Evolutionary conservation across 768 basidiomycete species (phyloP), one percentile per base, ranked within the genome.

Genomic region (Postia placenta): DNA sequence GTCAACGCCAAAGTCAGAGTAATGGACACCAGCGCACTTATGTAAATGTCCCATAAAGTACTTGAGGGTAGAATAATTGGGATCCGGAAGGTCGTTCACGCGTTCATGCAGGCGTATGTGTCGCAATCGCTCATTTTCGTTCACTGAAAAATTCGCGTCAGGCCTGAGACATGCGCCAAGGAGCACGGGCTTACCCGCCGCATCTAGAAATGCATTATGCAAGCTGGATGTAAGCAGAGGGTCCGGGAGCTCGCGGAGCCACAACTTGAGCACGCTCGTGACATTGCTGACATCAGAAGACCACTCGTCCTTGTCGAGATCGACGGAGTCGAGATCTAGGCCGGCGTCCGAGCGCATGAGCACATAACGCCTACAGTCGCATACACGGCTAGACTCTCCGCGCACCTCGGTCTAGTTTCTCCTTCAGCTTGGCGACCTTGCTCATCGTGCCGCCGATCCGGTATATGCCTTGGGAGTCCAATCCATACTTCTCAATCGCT

Each of bases 11-110:
- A 14, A 24, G 45, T 7, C 20, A 40, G 36, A 22, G 40, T 11
- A 42, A 6, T 36, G 33, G 25, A 2, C 6, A 9, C 3, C 11
- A 36, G 19, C 80, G 49, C 56, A 95, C 94, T 78, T 82, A 69
- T 97, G 78, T 53, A 99, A 72, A 69, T 99, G 96, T 11, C 90
- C 92, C 74, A 99, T 75, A 66, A 98, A 87, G 66, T 79, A 96
- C 64, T 98, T 97, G 44, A 98, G 74, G 1, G 95, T 95, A 1
- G 96, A 91, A 61, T 99, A 99, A 67, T 98, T 97, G n/a, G 96
- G 80, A 68, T 99, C 96, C 11, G 96, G 95, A 46, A 99, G 76
- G 56, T 97, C 95, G 60, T 99, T 99, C 40, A 99, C 93, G 40
- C 93, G 83, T 63, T 98, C 96, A 61, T 99, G 96, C 45, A 98